phyloP scores from a whole-genome alignment of 495 filamentous ascomycete species.

The Penicillium odoratum region DNA sequence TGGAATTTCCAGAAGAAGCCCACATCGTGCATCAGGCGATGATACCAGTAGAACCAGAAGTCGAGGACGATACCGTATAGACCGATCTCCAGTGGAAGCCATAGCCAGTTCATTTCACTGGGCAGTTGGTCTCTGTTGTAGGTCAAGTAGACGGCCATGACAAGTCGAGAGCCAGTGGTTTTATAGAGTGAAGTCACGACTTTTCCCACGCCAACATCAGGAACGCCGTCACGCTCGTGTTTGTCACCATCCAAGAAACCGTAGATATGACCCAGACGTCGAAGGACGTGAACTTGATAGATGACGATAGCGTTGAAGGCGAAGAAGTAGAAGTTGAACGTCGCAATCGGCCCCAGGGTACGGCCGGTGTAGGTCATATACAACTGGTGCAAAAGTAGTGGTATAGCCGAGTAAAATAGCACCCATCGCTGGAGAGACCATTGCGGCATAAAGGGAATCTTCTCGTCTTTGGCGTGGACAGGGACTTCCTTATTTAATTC shows the following conservation, averaged over 20 bases:
- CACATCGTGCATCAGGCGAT: slow-evolving; percentile 45
- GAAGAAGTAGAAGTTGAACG: slow-evolving; percentile 41
- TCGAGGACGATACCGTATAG: slow-evolving; percentile 45
- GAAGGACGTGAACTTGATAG: slow-evolving; percentile 34
- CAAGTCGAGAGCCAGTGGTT: slow-evolving; percentile 33
- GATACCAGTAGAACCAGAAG: slow-evolving; percentile 50
- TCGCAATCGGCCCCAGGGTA: slow-evolving; percentile 30
- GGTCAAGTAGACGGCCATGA: slow-evolving; percentile 28
- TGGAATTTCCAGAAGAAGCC: slow-evolving; percentile 43
- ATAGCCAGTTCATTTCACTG: slow-evolving; percentile 49
- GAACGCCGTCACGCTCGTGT: slow-evolving; percentile 33
- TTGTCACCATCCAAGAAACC: slow-evolving; percentile 36
- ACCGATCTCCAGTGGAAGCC: slow-evolving; percentile 41
- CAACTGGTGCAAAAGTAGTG: slow-evolving; percentile 37
- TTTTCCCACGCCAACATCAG: slow-evolving; percentile 31
- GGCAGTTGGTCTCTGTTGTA: slow-evolving; percentile 26
- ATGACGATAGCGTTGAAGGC: slow-evolving; percentile 38
- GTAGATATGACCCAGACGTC: slow-evolving; percentile 30
- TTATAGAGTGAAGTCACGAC: slow-evolving; percentile 34
- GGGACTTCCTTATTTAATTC: slow-evolving; percentile 36
- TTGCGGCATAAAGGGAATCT: slow-evolving; percentile 39
- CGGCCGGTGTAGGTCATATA: slow-evolving; percentile 33
- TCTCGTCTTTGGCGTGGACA: slow-evolving; percentile 38
- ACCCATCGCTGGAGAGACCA: slow-evolving; percentile 42
- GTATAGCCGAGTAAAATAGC: slow-evolving; percentile 37